Percentiles rank a stretch among this genome's conserved stretches.
phyloP scores from a whole-genome alignment of 2,329 filamentous ascomycete species.

The Lachnellula subtilissima region DNA sequence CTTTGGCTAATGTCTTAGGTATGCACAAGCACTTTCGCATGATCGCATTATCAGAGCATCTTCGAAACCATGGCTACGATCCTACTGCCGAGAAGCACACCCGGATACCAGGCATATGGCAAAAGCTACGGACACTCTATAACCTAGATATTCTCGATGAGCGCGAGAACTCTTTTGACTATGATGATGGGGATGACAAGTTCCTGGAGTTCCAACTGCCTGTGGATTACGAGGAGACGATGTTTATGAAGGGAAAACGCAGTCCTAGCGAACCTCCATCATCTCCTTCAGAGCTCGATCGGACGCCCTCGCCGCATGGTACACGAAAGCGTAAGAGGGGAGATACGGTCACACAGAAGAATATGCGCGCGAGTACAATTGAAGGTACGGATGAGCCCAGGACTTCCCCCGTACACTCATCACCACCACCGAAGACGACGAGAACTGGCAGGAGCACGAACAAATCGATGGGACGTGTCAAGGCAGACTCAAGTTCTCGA shows the following conservation, averaged over 20 bases:
- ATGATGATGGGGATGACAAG: slow-evolving; percentile 50
- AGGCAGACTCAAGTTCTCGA: slow-evolving; percentile 34
- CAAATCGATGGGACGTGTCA: slow-evolving; percentile 41
- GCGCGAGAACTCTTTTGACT: slow-evolving; percentile 55
- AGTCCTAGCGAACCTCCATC: slow-evolving; percentile 32
- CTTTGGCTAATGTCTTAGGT: slow-evolving; percentile 43
- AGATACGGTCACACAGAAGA: slow-evolving; percentile 29
- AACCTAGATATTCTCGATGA: slow-evolving; percentile 84
- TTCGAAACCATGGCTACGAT: slow-evolving; percentile 76
- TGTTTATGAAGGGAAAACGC: slow-evolving; percentile 26
- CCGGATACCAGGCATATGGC: slow-evolving; percentile 86
- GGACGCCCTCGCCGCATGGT: slow-evolving; percentile 20
- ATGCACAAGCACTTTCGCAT: slow-evolving; percentile 95
- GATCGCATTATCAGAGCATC: slow-evolving; percentile 75
- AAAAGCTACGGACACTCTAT: slow-evolving; percentile 77
- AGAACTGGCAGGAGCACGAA: slow-evolving; percentile 30
- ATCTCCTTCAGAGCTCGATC: slow-evolving; percentile 27
- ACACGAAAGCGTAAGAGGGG: slow-evolving; percentile 32
- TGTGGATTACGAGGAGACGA: slow-evolving; percentile 32
- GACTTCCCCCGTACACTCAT: slow-evolving; percentile 37
- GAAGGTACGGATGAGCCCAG: slow-evolving; percentile 47
- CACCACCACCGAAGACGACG: slow-evolving; percentile 37
- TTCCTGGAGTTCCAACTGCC: slow-evolving; percentile 66
- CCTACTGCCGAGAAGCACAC: slow-evolving; percentile 70
- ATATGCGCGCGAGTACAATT: slow-evolving; percentile 42